Percentiles rank a stretch among this genome's conserved stretches.
Conservation (phyloP, 2,329 filamentous ascomycete genomes). For the Emergomyces orientalis region DNA sequence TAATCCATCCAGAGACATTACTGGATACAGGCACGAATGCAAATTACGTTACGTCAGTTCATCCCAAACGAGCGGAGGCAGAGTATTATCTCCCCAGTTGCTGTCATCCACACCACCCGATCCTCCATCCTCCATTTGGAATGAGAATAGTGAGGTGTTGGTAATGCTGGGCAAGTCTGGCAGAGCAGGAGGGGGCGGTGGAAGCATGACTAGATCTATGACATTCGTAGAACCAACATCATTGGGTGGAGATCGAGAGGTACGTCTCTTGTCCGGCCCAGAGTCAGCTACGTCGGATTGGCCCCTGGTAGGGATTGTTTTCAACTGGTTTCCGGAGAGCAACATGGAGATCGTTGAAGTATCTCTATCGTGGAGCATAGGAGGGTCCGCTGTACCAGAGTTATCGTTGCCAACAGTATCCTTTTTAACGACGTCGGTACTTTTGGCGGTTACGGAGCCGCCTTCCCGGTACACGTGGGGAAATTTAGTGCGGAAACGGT, state of each 20-base stretch:
- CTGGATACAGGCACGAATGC: not conserved
- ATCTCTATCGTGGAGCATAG: not conserved
- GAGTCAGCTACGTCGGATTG: not conserved
- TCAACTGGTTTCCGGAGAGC: not conserved
- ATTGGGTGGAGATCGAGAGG: not conserved
- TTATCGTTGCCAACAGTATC: not conserved
- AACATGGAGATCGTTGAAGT: not conserved
- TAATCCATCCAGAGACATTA: not conserved
- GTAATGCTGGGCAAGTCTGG: conserved; percentile 12
- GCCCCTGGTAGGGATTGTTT: not conserved
- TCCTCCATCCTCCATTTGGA: conserved; percentile 27
- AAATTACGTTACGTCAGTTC: conserved; percentile 21
- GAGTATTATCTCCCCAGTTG: conserved; percentile 32
- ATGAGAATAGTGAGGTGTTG: conserved; percentile 19
- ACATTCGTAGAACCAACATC: not conserved
- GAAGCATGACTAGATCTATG: conserved; percentile 25
- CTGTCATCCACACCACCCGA: conserved; percentile 12
- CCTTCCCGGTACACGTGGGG: conserved; percentile 46
- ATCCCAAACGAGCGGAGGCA: conserved; percentile 35
- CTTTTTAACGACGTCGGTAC: conserved; percentile 13
- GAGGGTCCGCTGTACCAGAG: not conserved
- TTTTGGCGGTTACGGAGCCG: conserved; percentile 31
- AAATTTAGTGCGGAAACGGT: conserved; percentile 52
- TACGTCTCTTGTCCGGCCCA: not conserved
- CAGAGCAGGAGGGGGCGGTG: conserved; percentile 24